Evolutionary conservation across 2,329 filamentous ascomycete genomes (phyloP), one percentile per base, ranked within the genome.

Genomic region (Colletotrichum somersetense): DNA sequence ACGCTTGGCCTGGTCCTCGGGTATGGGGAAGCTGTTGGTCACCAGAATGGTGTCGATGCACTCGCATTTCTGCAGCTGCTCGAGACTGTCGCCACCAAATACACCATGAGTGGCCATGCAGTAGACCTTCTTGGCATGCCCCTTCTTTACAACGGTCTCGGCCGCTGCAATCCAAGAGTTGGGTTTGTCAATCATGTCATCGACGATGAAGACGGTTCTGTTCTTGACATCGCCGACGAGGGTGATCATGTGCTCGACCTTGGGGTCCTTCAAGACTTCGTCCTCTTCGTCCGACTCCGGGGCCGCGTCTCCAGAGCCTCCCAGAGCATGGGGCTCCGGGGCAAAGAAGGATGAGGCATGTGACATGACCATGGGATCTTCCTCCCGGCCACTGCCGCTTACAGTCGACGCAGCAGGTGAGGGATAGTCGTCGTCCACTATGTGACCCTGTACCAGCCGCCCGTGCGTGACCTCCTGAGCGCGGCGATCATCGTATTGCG

Each of bases 171-270:
- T 97, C 96, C 96, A 99, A 8, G 94, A 97, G 18, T 93, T 94
- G 12, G 95, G 91, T 84, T 97, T 98, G 84, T 99, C 96, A 78
- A 99, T 98, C 93, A 99, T 98, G 81, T 99, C 96, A 80, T 99
- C 96, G 62, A 99, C 93, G 73, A 99, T 95, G 80, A 99, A 92
- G 66, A 98, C 96, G 0, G 94, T 92, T 71, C 94, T 91, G 79
- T 94, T 91, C 79, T 91, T 92, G 72, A 99, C 96, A 77, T 98
- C 94, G 73, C 96, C 96, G 18, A 99, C 96, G n/a, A 99, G 87
- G 0, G 96, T 99, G 77, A 99, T 97, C 85, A 96, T 97, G 79
- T 95, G 95, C 84, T 99, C 96, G 30, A 96, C 87, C 73, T 92
- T 91, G 14, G 92, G 90, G 76, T 96, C 91, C 77, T 92, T 89